phyloP scores from a whole-genome alignment of 345 rosid genomes.

The Gossypium arboreum region DNA sequence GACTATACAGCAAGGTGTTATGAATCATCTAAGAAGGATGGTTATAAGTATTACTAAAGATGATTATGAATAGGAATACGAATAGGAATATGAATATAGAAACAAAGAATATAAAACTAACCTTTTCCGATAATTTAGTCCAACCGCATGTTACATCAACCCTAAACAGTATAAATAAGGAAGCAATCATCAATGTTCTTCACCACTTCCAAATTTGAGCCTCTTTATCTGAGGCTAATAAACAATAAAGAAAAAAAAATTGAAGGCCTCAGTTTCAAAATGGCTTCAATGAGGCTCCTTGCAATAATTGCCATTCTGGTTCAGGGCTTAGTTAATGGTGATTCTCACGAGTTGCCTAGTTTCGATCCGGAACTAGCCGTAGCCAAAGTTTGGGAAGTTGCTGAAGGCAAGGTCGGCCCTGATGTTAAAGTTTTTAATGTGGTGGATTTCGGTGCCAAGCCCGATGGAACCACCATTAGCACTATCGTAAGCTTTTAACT shows the following conservation, averaged over 20 bases:
- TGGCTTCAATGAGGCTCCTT: background rate
- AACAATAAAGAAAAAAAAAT: background rate
- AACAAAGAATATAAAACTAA: no score
- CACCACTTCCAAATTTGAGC: background rate
- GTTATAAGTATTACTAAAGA: no score
- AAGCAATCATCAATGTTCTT: background rate
- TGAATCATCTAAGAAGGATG: no score
- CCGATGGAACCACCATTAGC: background rate
- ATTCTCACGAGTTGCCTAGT: background rate
- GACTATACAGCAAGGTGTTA: no score
- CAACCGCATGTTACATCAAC: background rate
- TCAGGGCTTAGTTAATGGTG: background rate
- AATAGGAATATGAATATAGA: no score
- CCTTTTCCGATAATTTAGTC: background rate
- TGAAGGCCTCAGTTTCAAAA: slow-evolving; percentile 7
- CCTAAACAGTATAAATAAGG: background rate
- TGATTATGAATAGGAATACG: no score
- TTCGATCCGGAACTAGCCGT: background rate
- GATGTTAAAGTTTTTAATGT: background rate
- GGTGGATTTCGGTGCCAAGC: slow-evolving; percentile 12
- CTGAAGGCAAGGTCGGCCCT: background rate
- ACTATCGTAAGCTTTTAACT: background rate
- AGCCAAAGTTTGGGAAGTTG: background rate
- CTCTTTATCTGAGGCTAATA: background rate
- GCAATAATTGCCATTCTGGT: background rate